A percentile compares a stretch with the other conserved stretches of the same genome.
These are phyloP conservation scores for Fusarium cicatricum DNA, from an alignment of 2,329 filamentous ascomycete species.

Conservation along the genomic window DNA sequence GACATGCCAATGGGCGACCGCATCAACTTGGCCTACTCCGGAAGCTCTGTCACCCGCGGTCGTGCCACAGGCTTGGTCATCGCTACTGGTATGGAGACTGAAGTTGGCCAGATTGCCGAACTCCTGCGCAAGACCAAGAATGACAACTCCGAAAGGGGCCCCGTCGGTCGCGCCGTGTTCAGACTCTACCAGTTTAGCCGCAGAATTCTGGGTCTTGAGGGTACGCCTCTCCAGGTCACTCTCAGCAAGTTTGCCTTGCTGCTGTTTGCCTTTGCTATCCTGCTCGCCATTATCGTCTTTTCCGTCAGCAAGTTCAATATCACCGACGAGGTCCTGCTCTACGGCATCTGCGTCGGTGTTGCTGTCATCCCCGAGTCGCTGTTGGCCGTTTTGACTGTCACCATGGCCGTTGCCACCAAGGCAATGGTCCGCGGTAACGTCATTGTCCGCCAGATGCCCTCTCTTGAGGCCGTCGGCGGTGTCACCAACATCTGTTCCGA, in stretches of 20 bases:
- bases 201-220: slow-evolving; percentile 71
- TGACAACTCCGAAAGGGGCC: slow-evolving; percentile 50
- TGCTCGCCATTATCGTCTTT: slow-evolving; percentile 70
- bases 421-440: slow-evolving; percentile 71
- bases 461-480: slow-evolving; percentile 72
- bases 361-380: slow-evolving; percentile 73
- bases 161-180: slow-evolving; percentile 56
- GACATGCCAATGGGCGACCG: slow-evolving; percentile 73
- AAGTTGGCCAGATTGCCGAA: slow-evolving; percentile 79
- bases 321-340: slow-evolving; percentile 65
- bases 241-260: slow-evolving; percentile 85
- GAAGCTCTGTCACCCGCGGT: slow-evolving; percentile 75
- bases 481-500: slow-evolving; percentile 77
- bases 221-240: slow-evolving; percentile 85
- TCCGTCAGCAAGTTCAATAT: slow-evolving; percentile 63
- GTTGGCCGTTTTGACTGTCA: slow-evolving; percentile 75
- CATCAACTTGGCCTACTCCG: slow-evolving; percentile 75
- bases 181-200: slow-evolving; percentile 54
- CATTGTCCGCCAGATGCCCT: slow-evolving; percentile 70
- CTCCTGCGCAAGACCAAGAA: slow-evolving; percentile 67
- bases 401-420: slow-evolving; percentile 72
- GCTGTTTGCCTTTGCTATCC: slow-evolving; percentile 75
- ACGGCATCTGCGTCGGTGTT: slow-evolving; percentile 68
- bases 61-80: slow-evolving; percentile 74
- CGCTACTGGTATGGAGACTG: slow-evolving; percentile 76